Base-by-base conservation (phyloP, 305 asterid genomes). In the Lippia alba region DNA sequence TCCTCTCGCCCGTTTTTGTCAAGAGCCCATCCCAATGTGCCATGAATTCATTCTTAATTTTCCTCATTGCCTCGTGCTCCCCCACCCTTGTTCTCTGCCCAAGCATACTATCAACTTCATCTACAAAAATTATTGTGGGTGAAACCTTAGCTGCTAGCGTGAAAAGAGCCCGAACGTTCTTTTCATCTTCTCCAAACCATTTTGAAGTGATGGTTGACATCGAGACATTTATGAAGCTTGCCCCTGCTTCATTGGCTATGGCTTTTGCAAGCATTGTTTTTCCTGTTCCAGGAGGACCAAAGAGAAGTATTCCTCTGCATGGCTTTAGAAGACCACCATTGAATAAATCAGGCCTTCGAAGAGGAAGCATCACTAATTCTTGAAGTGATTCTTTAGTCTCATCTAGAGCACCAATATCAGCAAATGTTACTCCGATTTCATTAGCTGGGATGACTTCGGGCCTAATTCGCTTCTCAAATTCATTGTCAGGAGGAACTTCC, bases 141-240 rank as follows among this genome's bases (percentile, higher is more conserved):
- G 98, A 85, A 69, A 92, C 96, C 81, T 92, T 92, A 19, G 93
- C 87, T 45, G 98, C 98, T 45, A 92, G 97, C 10, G 91, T 83
- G 88, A 92, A 92, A 64, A 92, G 92, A 61, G 98, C 97, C 73
- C 98, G 85, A 55, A 92, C 98, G 62, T 90, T 90, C 83, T 92
- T 92, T 73, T 92, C 98, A 48, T 90, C 98, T 69, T 92, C 98
- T 16, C 98, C 98, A 71, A 92, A 90, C 98, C 98, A 92, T 83
- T 92, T 92, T 58, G 98, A 92, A 70, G 98, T 90, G 82, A 92
- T 92, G 48, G 97, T 90, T 15, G 98, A 92, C 98, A 92, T 92
- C 12, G 97, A 88, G 67, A 92, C 98, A 65, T 92, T 92, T 76
- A 92, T 92, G 82, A 92, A 90, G 86, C 98, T 92, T 17, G 98